Percentiles rank a stretch among this genome's conserved stretches.
These are phyloP conservation scores for Metschnikowia lochheadii DNA, from an alignment of 805 yeast species.

Conservation along the genomic window DNA sequence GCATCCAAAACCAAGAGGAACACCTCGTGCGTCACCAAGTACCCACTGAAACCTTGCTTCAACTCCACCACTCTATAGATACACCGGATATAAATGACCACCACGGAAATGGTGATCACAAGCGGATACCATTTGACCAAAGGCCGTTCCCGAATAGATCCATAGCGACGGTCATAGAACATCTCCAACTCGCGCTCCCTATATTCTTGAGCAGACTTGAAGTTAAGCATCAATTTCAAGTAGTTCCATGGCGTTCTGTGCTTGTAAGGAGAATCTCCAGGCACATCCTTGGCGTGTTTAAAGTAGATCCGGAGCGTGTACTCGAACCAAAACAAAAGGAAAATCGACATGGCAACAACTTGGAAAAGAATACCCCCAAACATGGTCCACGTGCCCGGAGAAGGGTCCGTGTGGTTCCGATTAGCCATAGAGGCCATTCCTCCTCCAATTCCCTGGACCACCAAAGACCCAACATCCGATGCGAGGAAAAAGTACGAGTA, in stretches of 20 bases:
- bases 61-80: slow-evolving; percentile 42
- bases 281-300: slow-evolving; percentile 17
- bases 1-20: slow-evolving; percentile 39
- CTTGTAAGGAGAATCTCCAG: slow-evolving; percentile 10
- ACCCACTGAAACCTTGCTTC: slow-evolving; percentile 36
- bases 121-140: slow-evolving; percentile 32
- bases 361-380: slow-evolving; percentile 38
- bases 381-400: slow-evolving; percentile 35
- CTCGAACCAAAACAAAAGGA: slow-evolving; percentile 34
- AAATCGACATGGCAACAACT: slow-evolving; percentile 36
- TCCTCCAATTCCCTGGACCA: slow-evolving; percentile 40
- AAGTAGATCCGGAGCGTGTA: slow-evolving; percentile 32
- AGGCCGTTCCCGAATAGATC: slow-evolving; percentile 20
- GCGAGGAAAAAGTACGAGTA: slow-evolving; percentile 40
- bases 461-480: slow-evolving; percentile 32
- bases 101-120: slow-evolving; percentile 31
- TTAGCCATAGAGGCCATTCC: slow-evolving; percentile 32
- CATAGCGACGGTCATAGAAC: slow-evolving; percentile 28
- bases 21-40: slow-evolving; percentile 33
- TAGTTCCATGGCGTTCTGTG: slow-evolving; percentile 18
- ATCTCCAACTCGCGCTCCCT: slow-evolving; percentile 23
- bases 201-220: slow-evolving; percentile 21
- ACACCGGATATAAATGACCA: slow-evolving; percentile 33
- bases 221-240: slow-evolving; percentile 27
- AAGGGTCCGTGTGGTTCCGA: slow-evolving; percentile 17